Conservation (phyloP, 1,284 basidiomycete genomes). For the Porodaedalea pini region DNA sequence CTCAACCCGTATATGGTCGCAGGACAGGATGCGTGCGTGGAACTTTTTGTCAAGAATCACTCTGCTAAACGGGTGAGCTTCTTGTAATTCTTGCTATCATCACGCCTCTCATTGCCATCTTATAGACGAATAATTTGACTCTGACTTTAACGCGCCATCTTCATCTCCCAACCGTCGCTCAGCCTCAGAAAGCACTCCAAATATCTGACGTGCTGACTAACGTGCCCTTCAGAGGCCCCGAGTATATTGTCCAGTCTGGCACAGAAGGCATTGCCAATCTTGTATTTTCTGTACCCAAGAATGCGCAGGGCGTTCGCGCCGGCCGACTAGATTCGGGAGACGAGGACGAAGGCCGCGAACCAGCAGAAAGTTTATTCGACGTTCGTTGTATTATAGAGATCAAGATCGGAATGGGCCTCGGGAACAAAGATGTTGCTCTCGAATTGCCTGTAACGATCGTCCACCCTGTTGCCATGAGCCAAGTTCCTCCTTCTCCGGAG, state of each 20-base stretch:
- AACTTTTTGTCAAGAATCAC: constrained; percentile 75
- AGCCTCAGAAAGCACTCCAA: constrained; percentile 42
- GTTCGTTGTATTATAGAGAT: constrained; percentile 53
- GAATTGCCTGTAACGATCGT: constrained; percentile 61
- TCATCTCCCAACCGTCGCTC: constrained; percentile 45
- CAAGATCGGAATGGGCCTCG: constrained; percentile 59
- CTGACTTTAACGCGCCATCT: constrained; percentile 57
- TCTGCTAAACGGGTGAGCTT: constrained; percentile 62
- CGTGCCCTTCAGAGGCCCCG: constrained; percentile 64
- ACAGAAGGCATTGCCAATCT: constrained; percentile 71
- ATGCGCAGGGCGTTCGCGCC: constrained; percentile 58
- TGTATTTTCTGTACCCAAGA: constrained; percentile 66
- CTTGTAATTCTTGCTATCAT: constrained; percentile 12
- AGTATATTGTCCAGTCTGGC: constrained; percentile 68
- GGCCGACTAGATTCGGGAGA: constrained; percentile 44
- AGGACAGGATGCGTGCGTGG: constrained; percentile 65
- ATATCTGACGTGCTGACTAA: constrained; percentile 64
- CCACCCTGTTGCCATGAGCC: constrained; percentile 47
- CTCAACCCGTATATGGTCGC: constrained; percentile 60
- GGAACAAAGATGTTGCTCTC: constrained; percentile 65
- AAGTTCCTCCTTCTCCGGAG: constrained; percentile 38
- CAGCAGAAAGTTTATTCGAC: constrained; percentile 58
- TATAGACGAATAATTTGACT: constrained; percentile 63
- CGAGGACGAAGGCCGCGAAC: constrained; percentile 33
- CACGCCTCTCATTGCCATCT: not conserved